A percentile compares a stretch with the other conserved stretches of the same genome.
phyloP scores from a whole-genome alignment of 441 rosid genomes.

The Euphorbia celastroides region DNA sequence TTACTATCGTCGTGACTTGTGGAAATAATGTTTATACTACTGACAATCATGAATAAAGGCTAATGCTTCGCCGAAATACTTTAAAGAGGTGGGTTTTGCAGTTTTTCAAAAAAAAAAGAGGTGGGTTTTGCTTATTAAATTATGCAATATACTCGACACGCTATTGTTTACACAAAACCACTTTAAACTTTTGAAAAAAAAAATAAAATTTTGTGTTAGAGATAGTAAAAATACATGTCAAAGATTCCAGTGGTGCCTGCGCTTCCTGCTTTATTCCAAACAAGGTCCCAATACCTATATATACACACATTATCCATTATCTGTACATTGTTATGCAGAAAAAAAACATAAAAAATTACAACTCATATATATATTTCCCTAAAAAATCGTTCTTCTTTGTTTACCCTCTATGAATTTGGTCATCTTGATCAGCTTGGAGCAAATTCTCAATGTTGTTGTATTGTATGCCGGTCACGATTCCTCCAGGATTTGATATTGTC shows the following conservation, averaged over 20 bases:
- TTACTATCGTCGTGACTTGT: too few species aligned
- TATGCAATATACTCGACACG: too few species aligned
- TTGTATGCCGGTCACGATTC: constrained; percentile 37
- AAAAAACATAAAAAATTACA: background rate
- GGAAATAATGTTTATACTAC: too few species aligned
- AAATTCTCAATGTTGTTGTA: constrained; percentile 59
- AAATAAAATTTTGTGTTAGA: background rate
- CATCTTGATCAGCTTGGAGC: constrained; percentile 56
- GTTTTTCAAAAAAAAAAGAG: too few species aligned
- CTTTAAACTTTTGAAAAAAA: background rate
- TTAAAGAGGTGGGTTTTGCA: too few species aligned
- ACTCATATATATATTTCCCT: background rate
- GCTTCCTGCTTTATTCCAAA: constrained; percentile 58
- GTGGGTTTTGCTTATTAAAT: too few species aligned
- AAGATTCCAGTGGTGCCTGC: constrained; percentile 48
- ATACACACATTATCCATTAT: background rate
- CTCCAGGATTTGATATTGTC: constrained; percentile 42
- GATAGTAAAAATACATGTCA: constrained; percentile 39
- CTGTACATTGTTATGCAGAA: too few species aligned
- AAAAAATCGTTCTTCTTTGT: too few species aligned
- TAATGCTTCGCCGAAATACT: too few species aligned
- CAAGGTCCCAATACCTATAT: constrained; percentile 86
- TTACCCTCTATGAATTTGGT: constrained; percentile 34
- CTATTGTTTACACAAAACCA: too few species aligned
- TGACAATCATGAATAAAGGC: too few species aligned